Evolutionary conservation across 352 stramenopile genomes (phyloP), one percentile per base, ranked within the genome.

Genomic region (Pythium scleroteichum): DNA sequence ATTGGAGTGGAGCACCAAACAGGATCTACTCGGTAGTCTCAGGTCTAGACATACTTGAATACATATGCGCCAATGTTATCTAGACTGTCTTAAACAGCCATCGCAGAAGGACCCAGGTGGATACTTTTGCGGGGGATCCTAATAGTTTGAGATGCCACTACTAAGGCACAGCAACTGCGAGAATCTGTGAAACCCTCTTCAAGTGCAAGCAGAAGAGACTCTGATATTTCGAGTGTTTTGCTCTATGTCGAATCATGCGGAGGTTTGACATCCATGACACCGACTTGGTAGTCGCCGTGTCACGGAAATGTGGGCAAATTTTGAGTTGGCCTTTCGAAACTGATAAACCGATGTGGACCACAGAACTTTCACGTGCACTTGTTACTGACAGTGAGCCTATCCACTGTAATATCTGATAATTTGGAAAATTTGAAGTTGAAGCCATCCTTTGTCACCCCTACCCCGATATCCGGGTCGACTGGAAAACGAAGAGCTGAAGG

Each of bases 361-460:
- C 38, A 20, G 7, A 44, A 44, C 13, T 44, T 17, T n/a, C n/a
- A n/a, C n/a, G n/a, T n/a, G n/a, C n/a, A n/a, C 38, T 44, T 44
- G 38, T 44, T 20, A 19, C 3, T 10, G 10, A 5, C 29, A 35
- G 29, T 35, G 29, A 35, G 29, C 5, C 29, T 35, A 35, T 35
- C 29, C 29, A 35, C 29, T 35, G 29, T 10, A 35, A 35, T 5
- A 35, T 35, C 29, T 35, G 29, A 35, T 35, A 35, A 35, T 10
- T 35, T 35, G 5, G 29, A 35, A 35, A 35, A 35, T 4, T 44
- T 20, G 17, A 44, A 44, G 38, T 7, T 44, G 38, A 44, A 44
- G 29, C 29, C 29, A 44, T 44, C 38, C 38, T 44, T 13, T 44
- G 38, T 44, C 38, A 20, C 38, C 38, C 38, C 38, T 44, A 44